phyloP scores from a whole-genome alignment of 768 basidiomycete genomes.

The Candolleomyces efflorescens region DNA sequence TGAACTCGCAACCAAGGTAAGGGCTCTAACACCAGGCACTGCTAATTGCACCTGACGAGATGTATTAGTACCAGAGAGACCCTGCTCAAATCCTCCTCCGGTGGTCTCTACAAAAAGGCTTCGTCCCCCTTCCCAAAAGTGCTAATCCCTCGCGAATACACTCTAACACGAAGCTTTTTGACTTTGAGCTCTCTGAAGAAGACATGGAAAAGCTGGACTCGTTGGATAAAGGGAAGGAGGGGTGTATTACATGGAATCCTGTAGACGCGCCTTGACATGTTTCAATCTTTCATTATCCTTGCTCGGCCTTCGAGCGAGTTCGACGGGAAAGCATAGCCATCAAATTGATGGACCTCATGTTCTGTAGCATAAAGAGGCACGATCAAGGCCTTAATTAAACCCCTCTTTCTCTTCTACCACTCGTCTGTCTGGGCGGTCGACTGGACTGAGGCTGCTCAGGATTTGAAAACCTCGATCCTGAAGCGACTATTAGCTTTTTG shows the following conservation, averaged over 20 bases:
- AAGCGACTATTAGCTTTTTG: too few relatives aligned
- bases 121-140: conserved; percentile 69
- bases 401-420: too few relatives aligned
- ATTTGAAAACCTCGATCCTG: too few relatives aligned
- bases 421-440: too few relatives aligned
- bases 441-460: too few relatives aligned
- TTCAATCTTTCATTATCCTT: not conserved
- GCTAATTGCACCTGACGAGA: not conserved
- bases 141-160: conserved; percentile 60
- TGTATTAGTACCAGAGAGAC: conserved; percentile 48
- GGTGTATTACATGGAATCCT: conserved; percentile 81
- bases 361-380: too few relatives aligned
- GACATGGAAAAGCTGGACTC: conserved; percentile 66
- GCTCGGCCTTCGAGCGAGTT: too few relatives aligned
- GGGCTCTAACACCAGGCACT: not conserved
- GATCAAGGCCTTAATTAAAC: too few relatives aligned
- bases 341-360: too few relatives aligned
- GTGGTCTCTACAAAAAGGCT: conserved; percentile 91
- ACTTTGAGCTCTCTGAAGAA: conserved; percentile 60
- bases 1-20: conserved; percentile 8
- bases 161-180: conserved; percentile 68
- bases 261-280: too few relatives aligned
- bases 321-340: too few relatives aligned
- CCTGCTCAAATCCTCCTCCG: conserved; percentile 80
- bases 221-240: conserved; percentile 66